These are phyloP conservation scores for Chondrostereum purpureum DNA, from an alignment of 1,284 basidiomycete species.

Conservation along the genomic window DNA sequence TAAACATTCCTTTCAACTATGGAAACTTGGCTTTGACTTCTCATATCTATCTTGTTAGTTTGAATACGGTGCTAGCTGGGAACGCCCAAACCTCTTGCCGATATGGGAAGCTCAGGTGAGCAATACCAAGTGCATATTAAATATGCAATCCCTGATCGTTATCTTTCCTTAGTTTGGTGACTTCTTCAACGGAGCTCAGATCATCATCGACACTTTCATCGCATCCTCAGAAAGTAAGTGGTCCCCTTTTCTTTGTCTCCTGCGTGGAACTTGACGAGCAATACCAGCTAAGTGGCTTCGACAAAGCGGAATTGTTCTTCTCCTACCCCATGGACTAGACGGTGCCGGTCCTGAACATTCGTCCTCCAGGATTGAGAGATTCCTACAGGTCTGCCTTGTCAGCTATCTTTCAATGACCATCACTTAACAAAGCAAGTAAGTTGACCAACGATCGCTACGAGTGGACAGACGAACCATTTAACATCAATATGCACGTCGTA, in stretches of 20 bases:
- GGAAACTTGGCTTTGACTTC: no score
- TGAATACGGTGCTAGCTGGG: slow-evolving; percentile 86
- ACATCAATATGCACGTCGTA: slow-evolving; percentile 75
- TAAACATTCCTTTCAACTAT: no score
- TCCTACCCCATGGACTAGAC: slow-evolving; percentile 82
- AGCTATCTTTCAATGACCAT: background rate
- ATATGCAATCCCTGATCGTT: slow-evolving; percentile 4
- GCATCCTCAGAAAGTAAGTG: slow-evolving; percentile 73
- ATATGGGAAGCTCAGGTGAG: slow-evolving; percentile 87
- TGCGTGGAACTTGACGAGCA: slow-evolving; percentile 7
- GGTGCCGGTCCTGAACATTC: slow-evolving; percentile 91
- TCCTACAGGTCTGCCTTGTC: slow-evolving; percentile 83
- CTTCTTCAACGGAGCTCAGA: slow-evolving; percentile 86
- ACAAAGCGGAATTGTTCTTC: slow-evolving; percentile 83
- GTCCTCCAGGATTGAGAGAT: slow-evolving; percentile 77
- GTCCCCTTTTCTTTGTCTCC: background rate
- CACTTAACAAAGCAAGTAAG: slow-evolving; percentile 26
- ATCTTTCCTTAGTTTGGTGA: slow-evolving; percentile 62
- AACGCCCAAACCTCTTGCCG: slow-evolving; percentile 68
- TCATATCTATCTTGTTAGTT: no score
- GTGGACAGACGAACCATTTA: slow-evolving; percentile 29
- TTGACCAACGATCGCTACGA: slow-evolving; percentile 65
- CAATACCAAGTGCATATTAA: slow-evolving; percentile 1
- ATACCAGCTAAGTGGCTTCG: slow-evolving; percentile 84
- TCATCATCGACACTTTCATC: slow-evolving; percentile 85